These are phyloP conservation scores for Allium cepa DNA, from an alignment of 106 monocot genomes.

Conservation along the genomic window DNA sequence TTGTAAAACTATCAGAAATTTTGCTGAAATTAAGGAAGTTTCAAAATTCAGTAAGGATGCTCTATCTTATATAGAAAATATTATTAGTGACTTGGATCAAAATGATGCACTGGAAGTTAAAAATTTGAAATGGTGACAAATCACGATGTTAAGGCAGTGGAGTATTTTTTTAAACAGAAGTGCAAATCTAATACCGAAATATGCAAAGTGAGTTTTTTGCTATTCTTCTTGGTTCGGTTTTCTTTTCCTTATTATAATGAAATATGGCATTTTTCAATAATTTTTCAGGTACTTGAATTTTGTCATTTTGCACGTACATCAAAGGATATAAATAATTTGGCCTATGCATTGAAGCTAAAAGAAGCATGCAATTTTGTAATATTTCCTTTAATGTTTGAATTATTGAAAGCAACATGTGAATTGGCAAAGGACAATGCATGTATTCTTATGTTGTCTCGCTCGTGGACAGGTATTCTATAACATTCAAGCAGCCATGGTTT, in stretches of 20 bases:
- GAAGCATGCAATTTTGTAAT: slow-evolving; percentile 67
- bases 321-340: no score
- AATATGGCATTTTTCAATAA: no score
- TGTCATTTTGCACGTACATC: no score
- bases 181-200: slow-evolving; percentile 47
- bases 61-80: slow-evolving; percentile 44
- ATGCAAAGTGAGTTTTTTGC: slow-evolving; percentile 18
- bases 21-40: slow-evolving; percentile 74
- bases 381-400: slow-evolving; percentile 73
- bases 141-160: slow-evolving; percentile 95
- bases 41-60: slow-evolving; percentile 66
- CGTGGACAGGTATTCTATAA: slow-evolving; percentile 79
- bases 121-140: slow-evolving; percentile 83
- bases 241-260: no score
- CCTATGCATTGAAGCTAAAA: slow-evolving; percentile 80
- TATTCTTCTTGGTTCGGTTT: slow-evolving; percentile 1
- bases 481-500: no score
- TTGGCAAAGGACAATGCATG: slow-evolving; percentile 71
- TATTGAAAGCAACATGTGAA: slow-evolving; percentile 46
- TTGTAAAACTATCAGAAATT: slow-evolving; percentile 75
- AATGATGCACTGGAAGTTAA: slow-evolving; percentile 81
- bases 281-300: slow-evolving; percentile 79
- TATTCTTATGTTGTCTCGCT: slow-evolving; percentile 80
- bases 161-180: slow-evolving; percentile 85
- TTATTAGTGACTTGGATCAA: slow-evolving; percentile 49